Conservation (phyloP, 148 eudicot genomes). For the Rhododendron griersonianum region DNA sequence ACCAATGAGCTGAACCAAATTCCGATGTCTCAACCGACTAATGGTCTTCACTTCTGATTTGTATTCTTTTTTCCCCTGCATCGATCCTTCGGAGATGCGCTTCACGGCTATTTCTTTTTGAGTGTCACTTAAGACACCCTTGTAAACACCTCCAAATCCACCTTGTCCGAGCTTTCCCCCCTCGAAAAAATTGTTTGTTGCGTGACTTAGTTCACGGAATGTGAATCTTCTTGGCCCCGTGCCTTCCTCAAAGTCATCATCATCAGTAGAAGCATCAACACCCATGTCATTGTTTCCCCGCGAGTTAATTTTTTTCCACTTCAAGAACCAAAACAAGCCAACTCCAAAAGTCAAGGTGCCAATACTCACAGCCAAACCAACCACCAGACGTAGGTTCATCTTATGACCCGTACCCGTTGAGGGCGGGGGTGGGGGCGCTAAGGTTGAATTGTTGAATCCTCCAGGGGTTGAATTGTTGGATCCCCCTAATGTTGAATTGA, state of each 20-base stretch:
- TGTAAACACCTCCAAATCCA: background rate
- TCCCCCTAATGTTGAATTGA: background rate
- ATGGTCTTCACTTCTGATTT: background rate
- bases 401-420: background rate
- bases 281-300: background rate
- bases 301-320: background rate
- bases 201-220: background rate
- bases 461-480: background rate
- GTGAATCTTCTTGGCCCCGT: background rate
- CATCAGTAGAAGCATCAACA: background rate
- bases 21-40: background rate
- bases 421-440: too few relatives aligned
- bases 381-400: background rate
- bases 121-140: background rate
- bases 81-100: background rate
- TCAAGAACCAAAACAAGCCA: background rate
- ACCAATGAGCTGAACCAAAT: background rate
- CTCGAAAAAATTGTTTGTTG: background rate
- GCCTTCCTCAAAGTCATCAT: background rate
- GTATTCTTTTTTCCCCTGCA: background rate
- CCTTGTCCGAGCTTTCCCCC: background rate
- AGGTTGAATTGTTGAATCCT: background rate
- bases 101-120: background rate
- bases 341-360: background rate
- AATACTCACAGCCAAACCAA: background rate